Conservation (phyloP, 73 alveolate genomes). For the Paramecium pentaurelia region DNA sequence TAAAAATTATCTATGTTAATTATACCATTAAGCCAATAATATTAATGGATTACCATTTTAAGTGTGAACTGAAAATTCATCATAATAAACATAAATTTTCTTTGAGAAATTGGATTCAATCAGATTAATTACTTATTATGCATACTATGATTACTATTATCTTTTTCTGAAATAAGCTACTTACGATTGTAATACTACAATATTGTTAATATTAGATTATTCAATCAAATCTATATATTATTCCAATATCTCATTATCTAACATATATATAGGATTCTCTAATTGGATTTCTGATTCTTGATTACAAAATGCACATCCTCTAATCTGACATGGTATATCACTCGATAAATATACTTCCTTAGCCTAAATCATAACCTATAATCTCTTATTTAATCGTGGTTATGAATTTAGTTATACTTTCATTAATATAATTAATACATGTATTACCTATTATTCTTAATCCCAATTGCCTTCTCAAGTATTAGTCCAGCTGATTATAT, state of each 20-base stretch:
- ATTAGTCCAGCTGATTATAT: constrained; percentile 28
- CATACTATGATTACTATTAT: background rate
- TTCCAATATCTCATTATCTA: constrained; percentile 18
- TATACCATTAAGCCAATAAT: constrained; percentile 29
- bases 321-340: constrained; percentile 31
- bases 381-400: constrained; percentile 9
- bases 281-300: background rate
- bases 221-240: constrained; percentile 18
- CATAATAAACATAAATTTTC: background rate
- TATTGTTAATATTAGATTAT: background rate
- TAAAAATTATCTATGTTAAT: background rate
- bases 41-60: background rate
- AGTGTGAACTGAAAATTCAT: constrained; percentile 4
- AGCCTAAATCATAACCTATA: background rate
- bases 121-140: background rate
- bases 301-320: background rate
- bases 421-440: background rate
- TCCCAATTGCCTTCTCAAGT: background rate
- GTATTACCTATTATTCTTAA: background rate
- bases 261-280: background rate
- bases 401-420: background rate
- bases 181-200: background rate
- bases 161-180: background rate
- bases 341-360: background rate
- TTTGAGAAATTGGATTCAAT: constrained; percentile 10